phyloP scores from a whole-genome alignment of 768 basidiomycete species.

The Boletus vinaceobasis region DNA sequence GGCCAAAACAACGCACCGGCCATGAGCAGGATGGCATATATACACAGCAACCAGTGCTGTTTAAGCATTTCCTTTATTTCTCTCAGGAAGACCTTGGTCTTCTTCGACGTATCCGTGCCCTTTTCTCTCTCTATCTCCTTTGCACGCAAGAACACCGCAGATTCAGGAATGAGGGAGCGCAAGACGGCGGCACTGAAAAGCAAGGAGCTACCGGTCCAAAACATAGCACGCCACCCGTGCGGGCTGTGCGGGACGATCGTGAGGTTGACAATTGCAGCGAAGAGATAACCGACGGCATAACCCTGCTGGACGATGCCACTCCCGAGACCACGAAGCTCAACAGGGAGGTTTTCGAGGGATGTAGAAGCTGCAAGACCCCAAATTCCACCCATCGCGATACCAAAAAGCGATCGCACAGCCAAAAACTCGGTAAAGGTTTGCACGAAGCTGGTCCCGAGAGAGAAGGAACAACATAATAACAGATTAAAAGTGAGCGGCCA shows the following conservation, averaged over 20 bases:
- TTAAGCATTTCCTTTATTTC: slow-evolving; percentile 78
- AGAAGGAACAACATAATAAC: slow-evolving; percentile 63
- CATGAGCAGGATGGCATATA: slow-evolving; percentile 84
- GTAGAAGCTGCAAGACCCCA: slow-evolving; percentile 86
- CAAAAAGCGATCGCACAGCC: slow-evolving; percentile 76
- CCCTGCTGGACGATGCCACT: slow-evolving; percentile 89
- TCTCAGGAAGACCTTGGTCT: slow-evolving; percentile 67
- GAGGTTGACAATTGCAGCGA: slow-evolving; percentile 83
- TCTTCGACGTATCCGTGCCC: slow-evolving; percentile 38
- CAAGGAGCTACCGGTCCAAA: slow-evolving; percentile 76
- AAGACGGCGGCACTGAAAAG: slow-evolving; percentile 66
- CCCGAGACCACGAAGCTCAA: slow-evolving; percentile 83
- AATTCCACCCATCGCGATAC: slow-evolving; percentile 85
- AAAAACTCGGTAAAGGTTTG: slow-evolving; percentile 77
- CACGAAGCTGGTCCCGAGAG: slow-evolving; percentile 80
- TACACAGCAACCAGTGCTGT: slow-evolving; percentile 75
- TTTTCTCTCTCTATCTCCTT: slow-evolving; percentile 47
- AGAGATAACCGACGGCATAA: slow-evolving; percentile 84
- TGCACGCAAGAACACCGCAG: slow-evolving; percentile 66
- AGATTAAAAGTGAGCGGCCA: slow-evolving; percentile 86
- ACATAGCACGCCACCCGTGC: slow-evolving; percentile 69
- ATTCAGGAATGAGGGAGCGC: slow-evolving; percentile 74
- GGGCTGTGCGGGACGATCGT: slow-evolving; percentile 41
- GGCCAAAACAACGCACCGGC: slow-evolving; percentile 38
- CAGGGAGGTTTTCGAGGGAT: slow-evolving; percentile 86